Conservation (phyloP, 352 stramenopile genomes). For the Phytopythium montanum region DNA sequence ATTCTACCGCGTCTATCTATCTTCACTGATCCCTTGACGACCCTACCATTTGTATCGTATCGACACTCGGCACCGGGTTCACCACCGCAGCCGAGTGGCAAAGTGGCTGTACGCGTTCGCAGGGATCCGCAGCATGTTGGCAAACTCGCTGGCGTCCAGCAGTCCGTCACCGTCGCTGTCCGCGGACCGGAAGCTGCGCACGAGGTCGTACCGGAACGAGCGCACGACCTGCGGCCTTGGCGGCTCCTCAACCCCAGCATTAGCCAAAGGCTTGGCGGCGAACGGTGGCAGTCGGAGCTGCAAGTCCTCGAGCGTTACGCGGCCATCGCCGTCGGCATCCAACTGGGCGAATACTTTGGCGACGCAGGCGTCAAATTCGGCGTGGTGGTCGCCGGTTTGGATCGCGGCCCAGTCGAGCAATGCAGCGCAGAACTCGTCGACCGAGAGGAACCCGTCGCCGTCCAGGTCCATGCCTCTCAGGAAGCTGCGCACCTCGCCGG, state of each 20-base stretch:
- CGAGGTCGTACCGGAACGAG: conserved; percentile 59
- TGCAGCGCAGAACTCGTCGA: conserved; percentile 65
- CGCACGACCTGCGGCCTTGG: conserved; percentile 18
- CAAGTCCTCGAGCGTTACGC: conserved; percentile 43
- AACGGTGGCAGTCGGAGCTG: conserved; percentile 38
- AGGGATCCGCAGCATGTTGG: conserved; percentile 45
- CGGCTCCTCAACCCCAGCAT: neutral
- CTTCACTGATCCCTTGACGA: too few species aligned
- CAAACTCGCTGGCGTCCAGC: conserved; percentile 45
- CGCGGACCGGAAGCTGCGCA: conserved; percentile 53
- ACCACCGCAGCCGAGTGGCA: conserved; percentile 28
- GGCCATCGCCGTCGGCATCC: conserved; percentile 47
- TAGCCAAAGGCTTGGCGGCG: neutral
- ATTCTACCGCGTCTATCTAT: neutral
- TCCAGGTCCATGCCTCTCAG: conserved; percentile 57
- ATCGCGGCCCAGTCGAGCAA: conserved; percentile 65
- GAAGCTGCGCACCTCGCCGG: conserved; percentile 56
- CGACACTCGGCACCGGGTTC: conserved; percentile 4
- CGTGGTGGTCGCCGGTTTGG: conserved; percentile 26
- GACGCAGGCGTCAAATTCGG: conserved; percentile 31
- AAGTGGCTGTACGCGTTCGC: conserved; percentile 45
- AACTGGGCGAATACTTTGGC: conserved; percentile 41
- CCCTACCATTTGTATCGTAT: too few species aligned
- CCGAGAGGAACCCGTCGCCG: conserved; percentile 50
- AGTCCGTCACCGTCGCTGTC: conserved; percentile 32